phyloP scores from a whole-genome alignment of 1,284 basidiomycete species.

The Amylostereum areolatum region DNA sequence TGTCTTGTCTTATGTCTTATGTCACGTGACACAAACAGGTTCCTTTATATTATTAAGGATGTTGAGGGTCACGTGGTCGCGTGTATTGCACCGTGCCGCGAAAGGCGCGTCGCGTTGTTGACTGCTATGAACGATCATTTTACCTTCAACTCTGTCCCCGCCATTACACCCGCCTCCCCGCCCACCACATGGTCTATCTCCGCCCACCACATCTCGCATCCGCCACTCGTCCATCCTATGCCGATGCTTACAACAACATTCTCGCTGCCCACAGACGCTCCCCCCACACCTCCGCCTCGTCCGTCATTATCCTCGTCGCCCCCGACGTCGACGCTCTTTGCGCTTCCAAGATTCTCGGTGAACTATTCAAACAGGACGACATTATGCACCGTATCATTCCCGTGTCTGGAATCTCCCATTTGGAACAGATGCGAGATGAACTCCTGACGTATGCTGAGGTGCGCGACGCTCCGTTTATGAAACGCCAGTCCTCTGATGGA shows the following conservation, averaged over 20 bases:
- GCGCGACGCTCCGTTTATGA: slow-evolving; percentile 16
- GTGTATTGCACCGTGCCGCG: not conserved
- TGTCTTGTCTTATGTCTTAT: too few species aligned
- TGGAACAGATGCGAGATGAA: slow-evolving; percentile 64
- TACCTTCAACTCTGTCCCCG: not conserved
- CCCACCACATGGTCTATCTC: slow-evolving; percentile 52
- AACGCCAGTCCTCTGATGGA: not conserved
- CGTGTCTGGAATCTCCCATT: slow-evolving; percentile 80
- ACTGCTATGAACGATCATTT: not conserved
- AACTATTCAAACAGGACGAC: slow-evolving; percentile 89
- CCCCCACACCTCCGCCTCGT: slow-evolving; percentile 70
- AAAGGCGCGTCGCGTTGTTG: slow-evolving; percentile 10
- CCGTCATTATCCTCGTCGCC: slow-evolving; percentile 80
- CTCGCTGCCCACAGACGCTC: slow-evolving; percentile 69
- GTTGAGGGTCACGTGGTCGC: too few species aligned
- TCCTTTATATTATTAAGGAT: too few species aligned
- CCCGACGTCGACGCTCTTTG: slow-evolving; percentile 90
- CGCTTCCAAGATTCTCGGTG: slow-evolving; percentile 85
- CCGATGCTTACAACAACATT: slow-evolving; percentile 76
- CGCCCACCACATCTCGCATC: slow-evolving; percentile 62
- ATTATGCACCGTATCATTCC: slow-evolving; percentile 88
- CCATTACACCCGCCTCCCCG: too few species aligned
- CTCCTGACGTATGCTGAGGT: slow-evolving; percentile 70
- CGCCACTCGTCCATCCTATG: slow-evolving; percentile 58
- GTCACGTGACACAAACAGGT: too few species aligned